Evolutionary conservation across 768 basidiomycete genomes (phyloP).

Genomic region (Dioszegia hungarica): DNA sequence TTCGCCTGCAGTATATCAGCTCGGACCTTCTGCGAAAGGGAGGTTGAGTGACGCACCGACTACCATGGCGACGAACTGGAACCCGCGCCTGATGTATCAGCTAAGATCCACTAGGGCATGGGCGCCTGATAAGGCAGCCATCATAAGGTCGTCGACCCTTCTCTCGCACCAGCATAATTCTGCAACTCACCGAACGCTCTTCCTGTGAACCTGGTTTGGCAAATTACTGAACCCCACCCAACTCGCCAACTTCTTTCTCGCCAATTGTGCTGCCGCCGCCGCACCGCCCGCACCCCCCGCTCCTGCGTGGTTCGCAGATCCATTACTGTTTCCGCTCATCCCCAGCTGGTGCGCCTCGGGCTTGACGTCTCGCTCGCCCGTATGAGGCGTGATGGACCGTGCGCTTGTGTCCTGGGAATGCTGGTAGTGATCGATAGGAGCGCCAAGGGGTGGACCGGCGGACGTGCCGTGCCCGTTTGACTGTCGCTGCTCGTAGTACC

Average conservation of each 20-base stretch:
- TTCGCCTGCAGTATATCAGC: conserved; percentile 54
- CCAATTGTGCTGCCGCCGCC: conserved; percentile 2
- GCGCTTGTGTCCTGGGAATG: neutral
- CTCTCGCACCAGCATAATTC: neutral
- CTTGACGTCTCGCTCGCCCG: conserved; percentile 12
- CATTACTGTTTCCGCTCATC: neutral
- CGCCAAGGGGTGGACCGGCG: conserved; percentile 1
- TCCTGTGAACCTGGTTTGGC: conserved; percentile 98
- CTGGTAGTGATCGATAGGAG: neutral
- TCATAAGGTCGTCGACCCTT: no score
- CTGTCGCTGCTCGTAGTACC: conserved; percentile 27
- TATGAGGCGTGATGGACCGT: conserved; percentile 5
- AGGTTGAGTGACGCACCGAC: conserved; percentile 66
- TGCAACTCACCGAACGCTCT: conserved; percentile 86
- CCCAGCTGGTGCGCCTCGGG: conserved; percentile 5
- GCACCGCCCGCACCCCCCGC: neutral
- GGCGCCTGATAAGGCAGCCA: neutral
- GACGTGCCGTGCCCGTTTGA: neutral
- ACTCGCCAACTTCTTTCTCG: conserved; percentile 45
- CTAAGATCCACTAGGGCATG: neutral
- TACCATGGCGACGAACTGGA: conserved; percentile 98
- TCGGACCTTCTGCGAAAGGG: neutral
- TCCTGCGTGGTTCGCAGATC: neutral
- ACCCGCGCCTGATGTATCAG: conserved; percentile 53
- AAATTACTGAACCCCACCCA: conserved; percentile 72